Percentiles rank a stretch among this genome's conserved stretches.
Conservation (phyloP, 495 filamentous ascomycete species). For the Pyrenula aspistea region DNA sequence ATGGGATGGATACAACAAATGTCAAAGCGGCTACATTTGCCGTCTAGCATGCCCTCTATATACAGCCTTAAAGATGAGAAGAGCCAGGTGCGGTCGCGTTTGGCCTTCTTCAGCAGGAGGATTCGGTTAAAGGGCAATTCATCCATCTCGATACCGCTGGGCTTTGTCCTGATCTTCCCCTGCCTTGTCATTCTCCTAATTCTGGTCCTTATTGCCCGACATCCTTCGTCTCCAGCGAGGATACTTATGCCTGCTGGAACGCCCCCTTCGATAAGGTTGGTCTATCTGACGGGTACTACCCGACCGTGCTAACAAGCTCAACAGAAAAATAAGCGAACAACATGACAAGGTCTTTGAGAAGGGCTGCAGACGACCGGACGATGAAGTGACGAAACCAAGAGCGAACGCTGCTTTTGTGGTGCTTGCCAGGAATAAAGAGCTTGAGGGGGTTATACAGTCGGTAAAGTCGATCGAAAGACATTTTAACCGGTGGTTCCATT, state of each 20-base stretch:
- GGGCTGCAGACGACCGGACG: conserved; percentile 58
- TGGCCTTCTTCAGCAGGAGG: conserved; percentile 79
- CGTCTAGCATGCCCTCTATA: conserved; percentile 45
- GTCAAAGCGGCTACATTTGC: conserved; percentile 50
- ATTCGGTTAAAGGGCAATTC: conserved; percentile 91
- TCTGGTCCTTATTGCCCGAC: conserved; percentile 76
- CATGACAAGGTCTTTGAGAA: conserved; percentile 93
- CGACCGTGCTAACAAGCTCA: conserved; percentile 1
- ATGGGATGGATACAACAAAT: conserved; percentile 58
- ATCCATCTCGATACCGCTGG: conserved; percentile 84
- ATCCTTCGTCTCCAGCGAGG: conserved; percentile 69
- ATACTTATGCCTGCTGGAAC: conserved; percentile 83
- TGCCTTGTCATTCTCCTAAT: conserved; percentile 86
- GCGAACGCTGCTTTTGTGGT: conserved; percentile 96
- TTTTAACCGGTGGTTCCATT: conserved; percentile 98
- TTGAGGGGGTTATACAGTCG: conserved; percentile 91
- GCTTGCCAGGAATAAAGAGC: conserved; percentile 88
- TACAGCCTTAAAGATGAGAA: conserved; percentile 45
- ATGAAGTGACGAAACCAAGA: conserved; percentile 53
- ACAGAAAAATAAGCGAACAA: conserved; percentile 92
- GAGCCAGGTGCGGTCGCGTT: conserved; percentile 38
- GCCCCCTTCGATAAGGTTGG: conserved; percentile 84
- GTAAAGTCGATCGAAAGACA: conserved; percentile 97
- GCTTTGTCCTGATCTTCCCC: conserved; percentile 87
- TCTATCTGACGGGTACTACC: conserved; percentile 1